phyloP scores from a whole-genome alignment of 352 stramenopile genomes.

The Globisporangium cylindrosporum region DNA sequence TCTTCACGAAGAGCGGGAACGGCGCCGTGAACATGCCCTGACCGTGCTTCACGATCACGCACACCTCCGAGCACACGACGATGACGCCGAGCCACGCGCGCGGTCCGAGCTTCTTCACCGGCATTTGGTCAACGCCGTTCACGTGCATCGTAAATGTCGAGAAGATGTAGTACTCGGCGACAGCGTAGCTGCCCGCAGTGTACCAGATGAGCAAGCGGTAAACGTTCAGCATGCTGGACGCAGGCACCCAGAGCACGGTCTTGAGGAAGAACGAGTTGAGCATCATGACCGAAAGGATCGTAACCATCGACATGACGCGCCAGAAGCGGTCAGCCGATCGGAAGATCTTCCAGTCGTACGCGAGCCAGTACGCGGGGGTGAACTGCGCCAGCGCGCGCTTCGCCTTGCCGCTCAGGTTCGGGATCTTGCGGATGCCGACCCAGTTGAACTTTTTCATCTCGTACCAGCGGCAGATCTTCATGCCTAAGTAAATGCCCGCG shows the following conservation, averaged over 20 bases:
- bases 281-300: slow-evolving; percentile 92
- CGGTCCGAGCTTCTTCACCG: slow-evolving; percentile 78
- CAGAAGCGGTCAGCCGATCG: slow-evolving; percentile 88
- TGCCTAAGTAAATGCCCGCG: slow-evolving; percentile 87
- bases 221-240: slow-evolving; percentile 79
- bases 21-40: slow-evolving; percentile 86
- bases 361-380: slow-evolving; percentile 88
- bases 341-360: slow-evolving; percentile 94
- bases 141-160: slow-evolving; percentile 82
- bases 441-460: slow-evolving; percentile 90
- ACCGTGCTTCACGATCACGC: slow-evolving; percentile 83
- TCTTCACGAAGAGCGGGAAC: slow-evolving; percentile 77
- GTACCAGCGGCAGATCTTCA: slow-evolving; percentile 85
- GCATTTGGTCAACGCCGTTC: slow-evolving; percentile 40
- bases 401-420: slow-evolving; percentile 73
- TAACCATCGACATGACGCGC: slow-evolving; percentile 88
- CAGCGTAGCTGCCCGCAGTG: slow-evolving; percentile 82
- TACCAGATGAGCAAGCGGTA: slow-evolving; percentile 81
- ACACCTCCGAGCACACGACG: slow-evolving; percentile 73
- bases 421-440: slow-evolving; percentile 86
- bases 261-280: slow-evolving; percentile 96
- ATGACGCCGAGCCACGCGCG: slow-evolving; percentile 81
- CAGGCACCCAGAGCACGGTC: slow-evolving; percentile 89
- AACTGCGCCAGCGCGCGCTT: slow-evolving; percentile 86
- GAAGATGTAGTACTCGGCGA: slow-evolving; percentile 90